Evolutionary conservation across 1,284 basidiomycete species (phyloP).

Genomic region (Sphaerobolus stellatus): DNA sequence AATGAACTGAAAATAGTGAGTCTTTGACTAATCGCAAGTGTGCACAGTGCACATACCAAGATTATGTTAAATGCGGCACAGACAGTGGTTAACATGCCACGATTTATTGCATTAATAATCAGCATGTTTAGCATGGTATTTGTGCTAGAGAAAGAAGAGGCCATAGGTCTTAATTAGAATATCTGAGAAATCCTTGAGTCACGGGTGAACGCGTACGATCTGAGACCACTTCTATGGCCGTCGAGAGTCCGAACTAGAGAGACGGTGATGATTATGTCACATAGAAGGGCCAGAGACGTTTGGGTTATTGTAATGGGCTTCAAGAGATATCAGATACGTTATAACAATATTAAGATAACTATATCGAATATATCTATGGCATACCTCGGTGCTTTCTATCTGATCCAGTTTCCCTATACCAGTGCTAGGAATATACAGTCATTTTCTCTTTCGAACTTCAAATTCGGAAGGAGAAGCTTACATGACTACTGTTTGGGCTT

Average conservation of each 20-base stretch:
- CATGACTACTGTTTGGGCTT: neutral
- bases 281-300: neutral
- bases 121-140: neutral
- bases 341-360: neutral
- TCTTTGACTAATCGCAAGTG: too few species aligned
- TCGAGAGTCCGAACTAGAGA: neutral
- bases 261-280: neutral
- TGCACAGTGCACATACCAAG: too few species aligned
- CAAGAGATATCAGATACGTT: neutral
- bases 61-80: neutral
- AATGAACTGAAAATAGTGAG: too few species aligned
- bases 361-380: neutral
- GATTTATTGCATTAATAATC: conserved; percentile 1
- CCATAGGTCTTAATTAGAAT: neutral
- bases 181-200: too few species aligned
- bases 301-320: neutral
- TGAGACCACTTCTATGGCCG: neutral
- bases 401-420: neutral
- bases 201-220: too few species aligned
- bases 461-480: neutral
- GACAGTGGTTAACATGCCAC: neutral
- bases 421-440: neutral
- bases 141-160: neutral
- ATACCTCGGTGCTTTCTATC: neutral
- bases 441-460: neutral